phyloP scores from a whole-genome alignment of 2,329 filamentous ascomycete species.

The Pseudogymnoascus destructans region DNA sequence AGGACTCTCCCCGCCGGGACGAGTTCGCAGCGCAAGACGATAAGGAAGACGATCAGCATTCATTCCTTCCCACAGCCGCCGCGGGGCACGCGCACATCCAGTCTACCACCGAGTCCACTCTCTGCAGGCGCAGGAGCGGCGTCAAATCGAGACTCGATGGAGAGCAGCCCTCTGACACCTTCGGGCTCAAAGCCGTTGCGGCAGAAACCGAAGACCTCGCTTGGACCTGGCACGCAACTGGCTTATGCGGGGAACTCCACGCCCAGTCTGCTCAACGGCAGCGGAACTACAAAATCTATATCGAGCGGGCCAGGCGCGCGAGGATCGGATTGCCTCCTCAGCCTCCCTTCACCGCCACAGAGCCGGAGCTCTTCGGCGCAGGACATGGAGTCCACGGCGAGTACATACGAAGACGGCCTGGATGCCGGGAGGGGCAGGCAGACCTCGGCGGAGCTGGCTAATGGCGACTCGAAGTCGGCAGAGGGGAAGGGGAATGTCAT shows the following conservation, averaged over 20 bases:
- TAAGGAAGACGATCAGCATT: slow-evolving; percentile 85
- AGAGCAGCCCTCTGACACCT: slow-evolving; percentile 16
- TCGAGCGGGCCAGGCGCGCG: slow-evolving; percentile 45
- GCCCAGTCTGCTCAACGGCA: slow-evolving; percentile 67
- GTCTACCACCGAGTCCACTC: slow-evolving; percentile 48
- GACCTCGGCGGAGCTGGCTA: slow-evolving; percentile 19
- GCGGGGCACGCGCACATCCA: slow-evolving; percentile 44
- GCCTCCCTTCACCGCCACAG: slow-evolving; percentile 68
- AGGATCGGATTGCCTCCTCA: slow-evolving; percentile 63
- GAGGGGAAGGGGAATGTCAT: slow-evolving; percentile 90
- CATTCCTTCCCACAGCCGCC: slow-evolving; percentile 89
- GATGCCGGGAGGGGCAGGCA: slow-evolving; percentile 35
- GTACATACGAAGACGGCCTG: slow-evolving; percentile 74
- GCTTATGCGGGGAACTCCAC: slow-evolving; percentile 32
- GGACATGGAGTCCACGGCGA: slow-evolving; percentile 82
- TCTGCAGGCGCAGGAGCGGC: slow-evolving; percentile 31
- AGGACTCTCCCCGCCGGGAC: slow-evolving; percentile 41
- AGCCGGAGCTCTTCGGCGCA: slow-evolving; percentile 87
- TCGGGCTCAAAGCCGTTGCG: slow-evolving; percentile 16
- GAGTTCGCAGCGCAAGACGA: slow-evolving; percentile 49
- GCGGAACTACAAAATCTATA: slow-evolving; percentile 63
- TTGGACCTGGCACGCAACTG: slow-evolving; percentile 24
- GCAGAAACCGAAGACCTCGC: slow-evolving; percentile 23
- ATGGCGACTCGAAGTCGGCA: slow-evolving; percentile 32
- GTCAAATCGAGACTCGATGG: slow-evolving; percentile 18